These are phyloP conservation scores for Boechera stricta DNA, from an alignment of 345 rosid genomes.

Conservation along the genomic window DNA sequence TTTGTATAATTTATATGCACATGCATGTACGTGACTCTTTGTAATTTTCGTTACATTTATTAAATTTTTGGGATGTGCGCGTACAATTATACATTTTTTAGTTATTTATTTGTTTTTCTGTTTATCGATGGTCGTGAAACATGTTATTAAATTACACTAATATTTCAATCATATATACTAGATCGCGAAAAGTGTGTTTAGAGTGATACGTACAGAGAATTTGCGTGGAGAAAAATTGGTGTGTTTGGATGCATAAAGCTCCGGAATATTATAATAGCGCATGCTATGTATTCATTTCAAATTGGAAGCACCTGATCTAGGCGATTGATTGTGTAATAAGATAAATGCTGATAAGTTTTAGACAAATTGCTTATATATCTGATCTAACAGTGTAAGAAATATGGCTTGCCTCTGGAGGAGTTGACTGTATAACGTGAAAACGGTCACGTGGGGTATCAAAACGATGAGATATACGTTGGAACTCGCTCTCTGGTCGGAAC, in stretches of 20 bases:
- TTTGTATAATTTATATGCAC: conserved; percentile 45
- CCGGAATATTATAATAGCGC: neutral
- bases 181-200: conserved; percentile 32
- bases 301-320: neutral
- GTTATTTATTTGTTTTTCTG: neutral
- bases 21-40: conserved; percentile 48
- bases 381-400: neutral
- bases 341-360: neutral
- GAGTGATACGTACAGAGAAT: neutral
- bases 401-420: conserved; percentile 25
- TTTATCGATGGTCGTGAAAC: conserved; percentile 24
- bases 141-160: conserved; percentile 14
- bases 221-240: neutral
- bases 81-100: conserved; percentile 6
- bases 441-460: conserved; percentile 44
- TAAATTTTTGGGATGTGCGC: conserved; percentile 43
- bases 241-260: neutral
- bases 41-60: conserved; percentile 42
- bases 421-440: conserved; percentile 38
- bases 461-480: conserved; percentile 46
- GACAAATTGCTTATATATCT: neutral
- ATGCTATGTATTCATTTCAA: neutral
- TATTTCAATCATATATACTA: conserved; percentile 30
- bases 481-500: conserved; percentile 43
- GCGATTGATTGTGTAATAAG: neutral